A percentile compares a stretch with the other conserved stretches of the same genome.
Conservation (phyloP, 164 flowering plant genomes). For the Annona cherimola region DNA sequence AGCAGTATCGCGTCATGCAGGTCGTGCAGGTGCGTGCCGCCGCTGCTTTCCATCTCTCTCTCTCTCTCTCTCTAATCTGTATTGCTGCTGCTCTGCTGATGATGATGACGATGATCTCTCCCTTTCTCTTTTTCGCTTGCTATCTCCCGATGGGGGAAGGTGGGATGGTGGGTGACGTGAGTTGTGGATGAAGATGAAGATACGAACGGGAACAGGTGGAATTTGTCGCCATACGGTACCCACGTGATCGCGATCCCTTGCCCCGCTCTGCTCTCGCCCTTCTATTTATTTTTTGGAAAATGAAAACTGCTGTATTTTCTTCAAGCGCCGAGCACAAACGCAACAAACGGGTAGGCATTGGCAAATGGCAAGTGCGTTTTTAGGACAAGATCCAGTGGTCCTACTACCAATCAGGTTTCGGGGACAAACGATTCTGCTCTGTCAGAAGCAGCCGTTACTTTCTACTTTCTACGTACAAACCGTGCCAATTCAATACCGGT, state of each 20-base stretch:
- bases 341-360: background rate
- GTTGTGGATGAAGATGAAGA: conserved; percentile 8
- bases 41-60: background rate
- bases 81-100: background rate
- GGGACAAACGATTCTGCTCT: background rate
- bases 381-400: background rate
- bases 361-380: background rate
- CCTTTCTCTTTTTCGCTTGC: background rate
- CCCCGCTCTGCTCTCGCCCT: background rate
- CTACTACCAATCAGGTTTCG: background rate
- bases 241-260: conserved; percentile 15
- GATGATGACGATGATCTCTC: background rate
- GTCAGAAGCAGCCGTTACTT: background rate
- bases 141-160: background rate
- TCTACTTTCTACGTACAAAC: no score
- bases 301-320: no score
- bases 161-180: background rate
- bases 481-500: no score
- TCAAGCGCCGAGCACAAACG: background rate
- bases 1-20: conserved; percentile 70
- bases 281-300: background rate
- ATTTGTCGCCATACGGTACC: conserved; percentile 15
- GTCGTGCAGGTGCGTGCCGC: conserved; percentile 39
- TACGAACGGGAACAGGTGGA: conserved; percentile 9
- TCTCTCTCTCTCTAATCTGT: background rate